A percentile compares a stretch with the other conserved stretches of the same genome.
phyloP scores from a whole-genome alignment of 176 grass and related monocot species.

The Poa pratensis region DNA sequence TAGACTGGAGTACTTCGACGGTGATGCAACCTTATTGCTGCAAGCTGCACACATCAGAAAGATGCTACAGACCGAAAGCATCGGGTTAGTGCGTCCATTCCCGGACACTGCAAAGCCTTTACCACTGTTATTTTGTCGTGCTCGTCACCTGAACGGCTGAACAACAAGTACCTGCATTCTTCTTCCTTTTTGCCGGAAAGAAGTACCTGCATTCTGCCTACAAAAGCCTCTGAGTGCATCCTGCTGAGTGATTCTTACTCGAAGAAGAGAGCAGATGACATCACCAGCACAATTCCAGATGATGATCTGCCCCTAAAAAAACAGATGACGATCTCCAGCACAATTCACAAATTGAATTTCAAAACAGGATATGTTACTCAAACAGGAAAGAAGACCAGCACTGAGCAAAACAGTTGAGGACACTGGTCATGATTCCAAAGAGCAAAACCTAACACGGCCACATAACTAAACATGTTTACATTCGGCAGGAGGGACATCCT shows the following conservation, averaged over 20 bases:
- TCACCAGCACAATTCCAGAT: too few species aligned
- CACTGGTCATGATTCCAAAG: background rate
- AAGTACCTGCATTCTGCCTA: background rate
- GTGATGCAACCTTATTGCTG: too few species aligned
- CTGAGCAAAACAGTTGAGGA: constrained; percentile 4
- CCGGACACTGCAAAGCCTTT: background rate
- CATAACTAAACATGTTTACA: background rate
- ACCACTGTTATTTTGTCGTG: background rate
- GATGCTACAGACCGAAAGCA: background rate
- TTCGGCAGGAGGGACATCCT: background rate
- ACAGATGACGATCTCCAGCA: too few species aligned
- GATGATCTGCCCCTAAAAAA: too few species aligned
- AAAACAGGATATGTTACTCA: background rate
- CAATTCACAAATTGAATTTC: background rate
- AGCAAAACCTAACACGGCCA: background rate
- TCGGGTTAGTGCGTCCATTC: background rate
- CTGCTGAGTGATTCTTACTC: too few species aligned
- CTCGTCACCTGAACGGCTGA: background rate
- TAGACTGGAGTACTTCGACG: background rate
- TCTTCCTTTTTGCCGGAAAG: background rate
- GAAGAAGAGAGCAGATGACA: too few species aligned
- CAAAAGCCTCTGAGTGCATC: too few species aligned
- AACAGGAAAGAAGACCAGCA: background rate
- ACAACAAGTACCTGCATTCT: background rate
- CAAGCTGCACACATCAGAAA: background rate